Evolutionary conservation across 2,329 filamentous ascomycete genomes (phyloP).

Genomic region (Aspergillus sp.): DNA sequence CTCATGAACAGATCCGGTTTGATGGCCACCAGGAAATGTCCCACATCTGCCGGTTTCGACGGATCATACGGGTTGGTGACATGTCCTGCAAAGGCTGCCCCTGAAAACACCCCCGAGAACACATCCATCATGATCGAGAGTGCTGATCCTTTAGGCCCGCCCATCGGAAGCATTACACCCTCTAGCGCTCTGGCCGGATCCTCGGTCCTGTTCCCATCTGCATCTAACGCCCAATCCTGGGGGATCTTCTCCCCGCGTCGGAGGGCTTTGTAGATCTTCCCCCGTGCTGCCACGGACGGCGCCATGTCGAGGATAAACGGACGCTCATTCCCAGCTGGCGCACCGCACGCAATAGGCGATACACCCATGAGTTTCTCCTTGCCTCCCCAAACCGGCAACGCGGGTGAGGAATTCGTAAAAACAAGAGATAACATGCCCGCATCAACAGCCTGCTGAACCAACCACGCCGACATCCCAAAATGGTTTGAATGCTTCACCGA

Average conservation of each 20-base stretch:
- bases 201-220: slow-evolving; percentile 62
- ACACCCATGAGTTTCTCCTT: slow-evolving; percentile 67
- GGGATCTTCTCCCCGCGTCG: slow-evolving; percentile 40
- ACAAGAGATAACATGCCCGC: slow-evolving; percentile 65
- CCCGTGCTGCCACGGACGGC: slow-evolving; percentile 40
- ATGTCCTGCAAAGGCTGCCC: slow-evolving; percentile 71
- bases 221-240: slow-evolving; percentile 67
- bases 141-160: slow-evolving; percentile 74
- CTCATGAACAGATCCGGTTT: slow-evolving; percentile 72
- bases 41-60: slow-evolving; percentile 63
- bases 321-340: slow-evolving; percentile 55
- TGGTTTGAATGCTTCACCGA: slow-evolving; percentile 74
- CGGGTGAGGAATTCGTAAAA: slow-evolving; percentile 68
- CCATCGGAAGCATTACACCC: slow-evolving; percentile 82
- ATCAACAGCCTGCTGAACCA: slow-evolving; percentile 73
- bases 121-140: slow-evolving; percentile 85
- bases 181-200: slow-evolving; percentile 67
- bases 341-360: slow-evolving; percentile 69
- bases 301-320: slow-evolving; percentile 56
- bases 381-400: slow-evolving; percentile 67
- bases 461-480: slow-evolving; percentile 78
- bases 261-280: slow-evolving; percentile 43
- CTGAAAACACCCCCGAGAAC: slow-evolving; percentile 72
- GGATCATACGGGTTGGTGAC: slow-evolving; percentile 75
- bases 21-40: slow-evolving; percentile 67